These are phyloP conservation scores for Coffea eugenioides DNA, from an alignment of 257 asterid genomes.

Conservation along the genomic window DNA sequence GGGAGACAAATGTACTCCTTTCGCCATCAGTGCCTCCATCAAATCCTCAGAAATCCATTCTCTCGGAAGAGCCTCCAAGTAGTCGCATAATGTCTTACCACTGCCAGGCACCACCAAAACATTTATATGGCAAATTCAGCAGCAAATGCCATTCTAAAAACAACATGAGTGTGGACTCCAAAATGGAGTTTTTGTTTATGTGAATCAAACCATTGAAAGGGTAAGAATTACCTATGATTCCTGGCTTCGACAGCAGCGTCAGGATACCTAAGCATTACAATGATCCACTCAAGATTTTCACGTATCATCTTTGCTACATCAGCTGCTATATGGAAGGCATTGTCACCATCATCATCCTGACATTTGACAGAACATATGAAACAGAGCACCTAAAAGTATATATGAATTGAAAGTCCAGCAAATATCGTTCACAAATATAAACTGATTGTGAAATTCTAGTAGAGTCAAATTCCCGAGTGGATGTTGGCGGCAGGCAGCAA, in stretches of 20 bases:
- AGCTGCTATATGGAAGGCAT: constrained; percentile 98
- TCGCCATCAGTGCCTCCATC: constrained; percentile 69
- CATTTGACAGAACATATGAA: constrained; percentile 19
- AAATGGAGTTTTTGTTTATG: constrained; percentile 9
- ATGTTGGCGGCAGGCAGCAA: not conserved
- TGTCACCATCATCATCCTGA: constrained; percentile 99
- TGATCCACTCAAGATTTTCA: constrained; percentile 90
- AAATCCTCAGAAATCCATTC: constrained; percentile 99
- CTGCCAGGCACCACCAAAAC: constrained; percentile 36
- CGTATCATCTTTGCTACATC: constrained; percentile 96
- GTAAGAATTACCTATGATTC: constrained; percentile 82
- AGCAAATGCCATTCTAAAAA: not conserved
- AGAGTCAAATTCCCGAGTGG: too few species aligned
- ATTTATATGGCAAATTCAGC: not conserved
- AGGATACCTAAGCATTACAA: constrained; percentile 76
- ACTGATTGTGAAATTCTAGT: not conserved
- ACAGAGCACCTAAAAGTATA: not conserved
- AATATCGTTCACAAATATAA: not conserved
- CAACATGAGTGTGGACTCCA: not conserved
- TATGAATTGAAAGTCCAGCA: not conserved
- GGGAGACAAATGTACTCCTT: constrained; percentile 78
- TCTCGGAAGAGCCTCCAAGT: constrained; percentile 94
- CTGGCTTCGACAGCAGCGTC: constrained; percentile 84
- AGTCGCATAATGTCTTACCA: constrained; percentile 83
- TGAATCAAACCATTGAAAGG: constrained; percentile 19